These are phyloP conservation scores for Ceratocystis ficicola DNA, from an alignment of 2,329 filamentous ascomycete species.

Conservation along the genomic window DNA sequence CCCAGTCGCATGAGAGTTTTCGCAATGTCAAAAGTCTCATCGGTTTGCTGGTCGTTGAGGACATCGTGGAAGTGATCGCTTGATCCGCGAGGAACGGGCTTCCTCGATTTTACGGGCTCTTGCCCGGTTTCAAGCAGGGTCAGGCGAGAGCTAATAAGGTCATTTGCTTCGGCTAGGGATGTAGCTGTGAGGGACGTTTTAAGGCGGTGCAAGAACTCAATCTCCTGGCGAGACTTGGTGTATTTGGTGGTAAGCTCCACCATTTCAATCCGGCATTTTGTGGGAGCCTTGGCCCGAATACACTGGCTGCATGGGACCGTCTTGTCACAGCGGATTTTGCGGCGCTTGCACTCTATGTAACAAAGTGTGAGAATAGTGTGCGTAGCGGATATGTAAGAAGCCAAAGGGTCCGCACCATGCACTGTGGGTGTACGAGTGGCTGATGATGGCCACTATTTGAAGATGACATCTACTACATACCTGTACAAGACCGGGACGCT, in stretches of 20 bases:
- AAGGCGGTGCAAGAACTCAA: conserved; percentile 19
- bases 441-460: not conserved
- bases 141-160: conserved; percentile 14
- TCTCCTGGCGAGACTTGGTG: conserved; percentile 22
- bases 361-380: not conserved
- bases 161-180: conserved; percentile 14
- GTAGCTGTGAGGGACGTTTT: conserved; percentile 13
- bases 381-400: not conserved
- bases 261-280: conserved; percentile 19
- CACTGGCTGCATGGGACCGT: conserved; percentile 21
- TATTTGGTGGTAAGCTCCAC: conserved; percentile 22
- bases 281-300: conserved; percentile 19
- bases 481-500: conserved; percentile 21
- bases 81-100: not conserved
- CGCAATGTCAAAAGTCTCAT: conserved; percentile 16
- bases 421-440: not conserved
- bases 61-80: conserved; percentile 18
- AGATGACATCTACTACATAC: not conserved
- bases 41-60: conserved; percentile 12
- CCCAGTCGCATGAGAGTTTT: conserved; percentile 18
- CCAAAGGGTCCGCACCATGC: no score
- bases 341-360: conserved; percentile 20
- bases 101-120: conserved; percentile 8
- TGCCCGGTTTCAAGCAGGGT: conserved; percentile 20
- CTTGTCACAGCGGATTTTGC: conserved; percentile 22